Evolutionary conservation across 2,329 filamentous ascomycete genomes (phyloP).

Genomic region (Grosmannia serpens): DNA sequence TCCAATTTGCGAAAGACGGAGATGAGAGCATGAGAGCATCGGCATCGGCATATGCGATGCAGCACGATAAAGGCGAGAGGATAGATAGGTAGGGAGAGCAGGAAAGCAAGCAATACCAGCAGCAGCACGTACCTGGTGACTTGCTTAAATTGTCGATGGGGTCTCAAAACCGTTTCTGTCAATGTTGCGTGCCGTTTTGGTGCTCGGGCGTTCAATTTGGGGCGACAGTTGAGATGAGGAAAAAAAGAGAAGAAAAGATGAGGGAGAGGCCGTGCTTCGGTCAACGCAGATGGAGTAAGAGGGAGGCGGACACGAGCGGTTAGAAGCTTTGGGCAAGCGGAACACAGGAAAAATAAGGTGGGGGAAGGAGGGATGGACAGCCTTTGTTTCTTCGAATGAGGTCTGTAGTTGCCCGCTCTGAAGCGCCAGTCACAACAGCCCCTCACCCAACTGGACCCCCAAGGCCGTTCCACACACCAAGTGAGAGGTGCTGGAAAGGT

Average conservation of each 20-base stretch:
- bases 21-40: neutral
- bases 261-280: neutral
- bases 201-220: neutral
- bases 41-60: neutral
- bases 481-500: slow-evolving; percentile 12
- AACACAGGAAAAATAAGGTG: slow-evolving; percentile 6
- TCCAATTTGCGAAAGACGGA: neutral
- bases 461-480: neutral
- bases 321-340: slow-evolving; percentile 7
- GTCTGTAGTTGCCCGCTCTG: neutral
- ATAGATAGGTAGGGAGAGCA: neutral
- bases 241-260: neutral
- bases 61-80: neutral
- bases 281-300: neutral
- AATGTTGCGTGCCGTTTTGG: neutral
- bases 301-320: neutral
- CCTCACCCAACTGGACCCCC: slow-evolving; percentile 8
- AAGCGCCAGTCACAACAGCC: neutral
- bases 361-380: slow-evolving; percentile 3
- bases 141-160: neutral
- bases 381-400: slow-evolving; percentile 4
- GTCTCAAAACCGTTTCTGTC: neutral
- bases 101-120: neutral
- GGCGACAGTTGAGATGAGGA: neutral
- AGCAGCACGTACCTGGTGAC: neutral